phyloP scores from a whole-genome alignment of 202 grass and related monocot genomes.

The Schoenoplectus triqueter region DNA sequence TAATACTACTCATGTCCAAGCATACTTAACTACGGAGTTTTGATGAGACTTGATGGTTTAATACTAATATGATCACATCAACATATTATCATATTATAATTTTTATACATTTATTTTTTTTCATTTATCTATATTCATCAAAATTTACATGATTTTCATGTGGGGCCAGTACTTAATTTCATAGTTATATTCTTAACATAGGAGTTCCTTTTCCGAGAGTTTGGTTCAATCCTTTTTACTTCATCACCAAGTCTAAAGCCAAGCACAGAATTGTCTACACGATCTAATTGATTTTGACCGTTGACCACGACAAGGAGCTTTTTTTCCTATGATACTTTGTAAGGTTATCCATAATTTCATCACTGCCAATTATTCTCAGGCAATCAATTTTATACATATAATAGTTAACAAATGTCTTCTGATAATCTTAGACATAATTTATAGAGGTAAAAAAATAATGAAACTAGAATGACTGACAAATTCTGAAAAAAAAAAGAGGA shows the following conservation, averaged over 20 bases:
- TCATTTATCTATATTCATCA: too few relatives aligned
- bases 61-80: too few relatives aligned
- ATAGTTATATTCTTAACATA: too few relatives aligned
- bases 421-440: not conserved
- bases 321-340: too few relatives aligned
- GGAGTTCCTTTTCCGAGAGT: too few relatives aligned
- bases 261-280: not conserved
- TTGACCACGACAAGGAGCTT: not conserved
- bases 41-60: not conserved
- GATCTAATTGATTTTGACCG: not conserved
- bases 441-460: not conserved
- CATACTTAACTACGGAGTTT: not conserved
- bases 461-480: not conserved
- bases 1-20: not conserved
- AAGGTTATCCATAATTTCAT: too few relatives aligned
- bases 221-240: not conserved
- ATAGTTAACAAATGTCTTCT: not conserved
- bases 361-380: too few relatives aligned
- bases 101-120: too few relatives aligned
- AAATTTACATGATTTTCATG: too few relatives aligned
- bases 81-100: too few relatives aligned
- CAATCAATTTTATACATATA: not conserved
- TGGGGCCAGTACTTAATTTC: too few relatives aligned
- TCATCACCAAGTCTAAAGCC: not conserved
- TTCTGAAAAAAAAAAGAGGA: not conserved